Percentiles rank a stretch among this genome's conserved stretches.
Conservation (phyloP, 1,139 yeast species). For the Diutina ranongensis region DNA sequence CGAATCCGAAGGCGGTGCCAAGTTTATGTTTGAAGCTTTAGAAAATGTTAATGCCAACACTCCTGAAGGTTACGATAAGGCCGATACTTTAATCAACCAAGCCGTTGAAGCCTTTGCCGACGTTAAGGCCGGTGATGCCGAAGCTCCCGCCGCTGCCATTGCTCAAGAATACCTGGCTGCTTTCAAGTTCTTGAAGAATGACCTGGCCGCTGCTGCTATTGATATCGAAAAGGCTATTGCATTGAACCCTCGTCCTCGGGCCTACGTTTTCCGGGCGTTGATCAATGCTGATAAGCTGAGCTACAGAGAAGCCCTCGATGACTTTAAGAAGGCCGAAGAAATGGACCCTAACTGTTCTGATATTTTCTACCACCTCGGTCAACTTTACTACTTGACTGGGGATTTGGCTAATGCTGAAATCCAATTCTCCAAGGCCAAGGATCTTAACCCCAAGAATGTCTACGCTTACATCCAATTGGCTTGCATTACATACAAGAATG, state of each 20-base stretch:
- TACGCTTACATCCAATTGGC: slow-evolving; percentile 89
- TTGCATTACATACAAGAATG: slow-evolving; percentile 80
- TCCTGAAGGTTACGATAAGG: slow-evolving; percentile 60
- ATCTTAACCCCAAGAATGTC: slow-evolving; percentile 63
- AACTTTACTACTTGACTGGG: slow-evolving; percentile 72
- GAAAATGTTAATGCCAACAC: slow-evolving; percentile 52
- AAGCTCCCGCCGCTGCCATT: slow-evolving; percentile 43
- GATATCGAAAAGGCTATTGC: slow-evolving; percentile 55
- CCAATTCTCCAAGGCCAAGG: slow-evolving; percentile 69
- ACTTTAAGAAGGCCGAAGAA: slow-evolving; percentile 63
- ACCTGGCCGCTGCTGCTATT: slow-evolving; percentile 39
- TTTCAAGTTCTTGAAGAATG: slow-evolving; percentile 66
- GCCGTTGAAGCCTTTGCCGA: slow-evolving; percentile 46
- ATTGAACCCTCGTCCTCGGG: slow-evolving; percentile 67
- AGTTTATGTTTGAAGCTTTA: slow-evolving; percentile 58
- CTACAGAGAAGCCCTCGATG: slow-evolving; percentile 49
- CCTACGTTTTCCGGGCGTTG: slow-evolving; percentile 76
- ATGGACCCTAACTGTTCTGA: slow-evolving; percentile 69
- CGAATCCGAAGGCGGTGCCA: slow-evolving; percentile 35
- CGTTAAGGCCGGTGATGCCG: slow-evolving; percentile 16
- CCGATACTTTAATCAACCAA: slow-evolving; percentile 56
- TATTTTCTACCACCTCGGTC: slow-evolving; percentile 90
- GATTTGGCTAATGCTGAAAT: slow-evolving; percentile 63
- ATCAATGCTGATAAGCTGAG: slow-evolving; percentile 72
- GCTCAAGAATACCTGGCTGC: slow-evolving; percentile 82